Conservation (phyloP, 495 filamentous ascomycete genomes). For the Parmelia sp. region DNA sequence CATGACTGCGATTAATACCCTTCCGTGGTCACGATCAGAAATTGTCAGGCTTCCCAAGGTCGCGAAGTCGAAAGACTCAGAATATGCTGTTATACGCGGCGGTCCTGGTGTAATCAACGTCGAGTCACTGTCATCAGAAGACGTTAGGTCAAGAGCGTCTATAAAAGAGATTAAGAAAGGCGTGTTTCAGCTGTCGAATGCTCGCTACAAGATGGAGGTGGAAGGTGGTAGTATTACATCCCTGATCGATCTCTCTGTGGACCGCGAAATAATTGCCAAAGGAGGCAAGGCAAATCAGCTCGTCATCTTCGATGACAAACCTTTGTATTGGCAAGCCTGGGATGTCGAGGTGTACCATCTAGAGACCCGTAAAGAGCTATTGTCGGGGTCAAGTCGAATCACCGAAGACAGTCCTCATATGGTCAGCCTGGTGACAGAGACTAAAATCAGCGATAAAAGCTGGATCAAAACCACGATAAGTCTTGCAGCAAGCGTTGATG, state of each 20-base stretch:
- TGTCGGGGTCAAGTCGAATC: slow-evolving; percentile 58
- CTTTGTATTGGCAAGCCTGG: slow-evolving; percentile 98
- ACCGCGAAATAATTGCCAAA: slow-evolving; percentile 71
- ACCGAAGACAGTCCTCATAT: slow-evolving; percentile 65
- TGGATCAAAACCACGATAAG: slow-evolving; percentile 84
- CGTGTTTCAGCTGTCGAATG: slow-evolving; percentile 72
- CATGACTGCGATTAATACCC: slow-evolving; percentile 62
- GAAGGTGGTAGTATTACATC: slow-evolving; percentile 73
- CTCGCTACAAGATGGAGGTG: slow-evolving; percentile 63
- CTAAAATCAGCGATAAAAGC: slow-evolving; percentile 77
- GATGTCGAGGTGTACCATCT: slow-evolving; percentile 96
- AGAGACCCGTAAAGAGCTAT: slow-evolving; percentile 72
- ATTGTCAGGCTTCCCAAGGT: slow-evolving; percentile 54
- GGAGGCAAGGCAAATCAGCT: slow-evolving; percentile 82
- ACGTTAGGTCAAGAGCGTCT: slow-evolving; percentile 46
- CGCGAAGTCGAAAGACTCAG: slow-evolving; percentile 29
- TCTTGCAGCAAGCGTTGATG: slow-evolving; percentile 58
- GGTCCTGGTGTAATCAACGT: slow-evolving; percentile 45
- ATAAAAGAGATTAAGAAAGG: slow-evolving; percentile 60
- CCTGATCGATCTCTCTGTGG: slow-evolving; percentile 60
- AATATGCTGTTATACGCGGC: slow-evolving; percentile 45
- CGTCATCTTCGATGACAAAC: slow-evolving; percentile 96
- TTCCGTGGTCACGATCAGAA: slow-evolving; percentile 74
- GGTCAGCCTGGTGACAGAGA: slow-evolving; percentile 72
- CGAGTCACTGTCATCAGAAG: slow-evolving; percentile 38